Base-by-base conservation (phyloP, 1,284 basidiomycete genomes). In the Heterobasidion irregulare region DNA sequence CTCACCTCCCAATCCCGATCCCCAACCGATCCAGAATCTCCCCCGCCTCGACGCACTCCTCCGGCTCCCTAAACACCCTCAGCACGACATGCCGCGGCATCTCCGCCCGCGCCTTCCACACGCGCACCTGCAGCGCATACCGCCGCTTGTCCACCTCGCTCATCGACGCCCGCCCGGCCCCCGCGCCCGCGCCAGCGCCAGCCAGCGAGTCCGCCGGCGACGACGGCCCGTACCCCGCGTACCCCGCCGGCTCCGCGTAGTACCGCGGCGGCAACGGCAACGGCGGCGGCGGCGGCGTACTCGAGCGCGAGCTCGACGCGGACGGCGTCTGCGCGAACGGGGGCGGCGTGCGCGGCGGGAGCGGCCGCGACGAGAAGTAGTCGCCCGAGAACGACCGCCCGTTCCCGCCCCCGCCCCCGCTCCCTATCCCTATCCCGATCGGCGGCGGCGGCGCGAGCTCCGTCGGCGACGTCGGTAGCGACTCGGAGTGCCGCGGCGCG, bases 1-100 rank as follows among this genome's bases (percentile, higher is more conserved):
- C n/a, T n/a, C n/a, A n/a, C n/a, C n/a, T n/a, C n/a, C n/a, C n/a
- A n/a, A n/a, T n/a, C 10, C 16, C 18, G 2, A 53, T 16, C 13
- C 38, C 26, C 9, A 43, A 15, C 13, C 48, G 53, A 45, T 68
- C 66, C 47, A 72, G 58, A 8, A 70, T 61, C 45, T 61, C 58
- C 19, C 56, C 56, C 36, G 75, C 77, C 65, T 89, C 87, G 7
- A 79, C 72, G 62, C 87, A 89, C 60, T 91, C 86, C 57, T 64
- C 68, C 7, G 88, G 83, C 44, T 79, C 66, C 60, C 78, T 74
- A 63, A 91, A 91, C 18, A 90, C 66, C 49, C 85, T 75, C 64
- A 91, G 67, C 13, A 72, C 68, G 9, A 88, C 72, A 56, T 78
- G 70, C 33, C 66, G 62, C 12, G 84, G 83, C 58, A 86, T 76